Base-by-base conservation (phyloP, 805 yeast genomes). In the Zygosaccharomyces pseudorouxii region DNA sequence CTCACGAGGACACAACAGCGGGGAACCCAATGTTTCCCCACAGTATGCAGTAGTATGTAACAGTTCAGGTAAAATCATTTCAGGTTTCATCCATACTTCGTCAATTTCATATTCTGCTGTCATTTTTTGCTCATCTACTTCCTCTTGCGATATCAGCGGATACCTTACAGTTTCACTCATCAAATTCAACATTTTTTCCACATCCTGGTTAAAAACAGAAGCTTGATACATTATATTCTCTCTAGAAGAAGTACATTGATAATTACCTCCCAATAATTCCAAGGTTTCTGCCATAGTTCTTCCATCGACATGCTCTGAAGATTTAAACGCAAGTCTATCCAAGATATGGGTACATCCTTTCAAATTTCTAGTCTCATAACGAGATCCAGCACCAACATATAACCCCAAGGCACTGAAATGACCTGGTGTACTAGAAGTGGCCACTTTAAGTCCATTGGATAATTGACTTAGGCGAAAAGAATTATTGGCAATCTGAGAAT, bases 141-240 rank as follows among this genome's bases (percentile, higher is more conserved):
- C 98, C 44, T 77, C 78, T 12, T 78, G 80, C 1, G 84, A 73
- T 35, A 90, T 69, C 36, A 66, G 67, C 7, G 99, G 98, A 49
- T 71, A 72, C 10, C 84, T 71, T 3, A 92, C 84, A 0, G 97
- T 88, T 55, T 89, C 90, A 22, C 87, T 71, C 57, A 93, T 72
- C 40, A 88, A 72, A 40, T 77, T 77, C 54, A 86, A 79, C 95
- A 93, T 89, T 55, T 75, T 72, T 35, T 80, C 92, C 8, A 85
- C 82, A 61, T 90, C 97, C 39, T 76, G 75, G 64, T 90, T 90
- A 76, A 93, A 92, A 0, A 89, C 96, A 2, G 96, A 84, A 1
- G 97, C 95, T 68, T 93, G 98, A 67, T 93, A 93, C 71, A 92
- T 80, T 72, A 92, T 76, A 3, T 95, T 79, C 67, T 93, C 99